Conservation (phyloP, 441 rosid species). For the Bocquillonia castaneifolia region DNA sequence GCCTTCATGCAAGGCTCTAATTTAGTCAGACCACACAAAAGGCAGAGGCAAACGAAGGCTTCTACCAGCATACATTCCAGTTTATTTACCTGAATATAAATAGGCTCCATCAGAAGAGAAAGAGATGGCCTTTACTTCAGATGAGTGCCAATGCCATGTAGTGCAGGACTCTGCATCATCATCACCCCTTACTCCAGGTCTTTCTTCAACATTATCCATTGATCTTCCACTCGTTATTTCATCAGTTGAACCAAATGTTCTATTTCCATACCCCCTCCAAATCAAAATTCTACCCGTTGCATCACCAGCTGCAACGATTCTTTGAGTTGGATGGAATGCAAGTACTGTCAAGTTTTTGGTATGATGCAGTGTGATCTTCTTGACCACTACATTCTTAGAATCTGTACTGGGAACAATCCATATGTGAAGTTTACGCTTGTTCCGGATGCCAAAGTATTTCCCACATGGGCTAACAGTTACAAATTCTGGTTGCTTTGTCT, state of each 20-base stretch:
- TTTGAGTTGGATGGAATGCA: constrained; percentile 84
- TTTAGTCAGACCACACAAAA: neutral
- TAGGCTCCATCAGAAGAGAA: constrained; percentile 97
- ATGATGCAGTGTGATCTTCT: constrained; percentile 74
- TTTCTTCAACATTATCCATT: constrained; percentile 50
- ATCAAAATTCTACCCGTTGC: constrained; percentile 83
- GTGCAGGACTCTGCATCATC: constrained; percentile 97
- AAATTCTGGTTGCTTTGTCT: constrained; percentile 60
- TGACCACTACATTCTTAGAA: constrained; percentile 34
- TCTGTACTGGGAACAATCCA: constrained; percentile 72
- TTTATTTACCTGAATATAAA: constrained; percentile 66
- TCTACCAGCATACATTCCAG: constrained; percentile 1
- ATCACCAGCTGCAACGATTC: constrained; percentile 86
- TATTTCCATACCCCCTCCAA: constrained; percentile 84
- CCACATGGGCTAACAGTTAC: constrained; percentile 63
- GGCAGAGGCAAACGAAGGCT: neutral
- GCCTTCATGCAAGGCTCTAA: neutral
- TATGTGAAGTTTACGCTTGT: constrained; percentile 52
- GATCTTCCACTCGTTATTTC: constrained; percentile 25
- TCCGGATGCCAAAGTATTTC: constrained; percentile 53
- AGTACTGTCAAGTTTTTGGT: constrained; percentile 57
- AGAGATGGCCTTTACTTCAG: constrained; percentile 58
- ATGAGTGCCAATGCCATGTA: constrained; percentile 96
- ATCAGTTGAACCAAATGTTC: constrained; percentile 34
- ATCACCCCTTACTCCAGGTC: constrained; percentile 74